phyloP scores from a whole-genome alignment of 768 basidiomycete genomes.

The Amylocystis lapponica region DNA sequence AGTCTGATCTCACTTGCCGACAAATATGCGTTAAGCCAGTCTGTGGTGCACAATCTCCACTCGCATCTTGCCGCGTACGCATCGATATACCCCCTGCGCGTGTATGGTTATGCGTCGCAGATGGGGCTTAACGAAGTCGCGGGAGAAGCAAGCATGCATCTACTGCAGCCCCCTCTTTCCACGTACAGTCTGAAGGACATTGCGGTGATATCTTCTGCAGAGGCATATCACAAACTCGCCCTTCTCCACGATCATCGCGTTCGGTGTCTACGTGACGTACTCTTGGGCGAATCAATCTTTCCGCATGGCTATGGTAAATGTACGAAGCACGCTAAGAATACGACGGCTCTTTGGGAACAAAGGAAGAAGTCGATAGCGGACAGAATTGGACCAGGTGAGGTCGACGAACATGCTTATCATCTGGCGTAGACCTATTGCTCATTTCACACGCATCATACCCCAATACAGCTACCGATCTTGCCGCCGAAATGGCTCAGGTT shows the following conservation, averaged over 20 bases:
- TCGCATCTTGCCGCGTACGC: slow-evolving; percentile 53
- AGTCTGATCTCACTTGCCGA: slow-evolving; percentile 53
- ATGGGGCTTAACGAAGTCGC: slow-evolving; percentile 43
- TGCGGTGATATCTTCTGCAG: slow-evolving; percentile 46
- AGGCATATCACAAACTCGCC: slow-evolving; percentile 60
- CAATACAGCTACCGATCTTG: slow-evolving; percentile 66
- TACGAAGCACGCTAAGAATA: slow-evolving; percentile 40
- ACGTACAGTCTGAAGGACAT: slow-evolving; percentile 48
- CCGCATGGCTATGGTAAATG: slow-evolving; percentile 70
- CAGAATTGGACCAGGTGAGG: no score
- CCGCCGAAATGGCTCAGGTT: slow-evolving; percentile 58
- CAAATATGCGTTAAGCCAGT: slow-evolving; percentile 54
- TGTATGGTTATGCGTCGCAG: slow-evolving; percentile 51
- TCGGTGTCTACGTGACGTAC: slow-evolving; percentile 42
- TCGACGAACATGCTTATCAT: no score
- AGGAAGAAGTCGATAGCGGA: slow-evolving; percentile 41
- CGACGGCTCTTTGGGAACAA: slow-evolving; percentile 45
- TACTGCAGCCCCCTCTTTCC: slow-evolving; percentile 48
- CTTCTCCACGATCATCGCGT: slow-evolving; percentile 54
- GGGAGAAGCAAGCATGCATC: slow-evolving; percentile 50
- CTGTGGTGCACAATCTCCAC: slow-evolving; percentile 37
- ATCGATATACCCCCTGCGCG: slow-evolving; percentile 43
- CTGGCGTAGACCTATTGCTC: no score
- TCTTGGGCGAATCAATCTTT: slow-evolving; percentile 59
- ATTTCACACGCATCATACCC: no score